A percentile compares a stretch with the other conserved stretches of the same genome.
phyloP scores from a whole-genome alignment of 352 stramenopile species.

The Thraustotheca clavata region DNA sequence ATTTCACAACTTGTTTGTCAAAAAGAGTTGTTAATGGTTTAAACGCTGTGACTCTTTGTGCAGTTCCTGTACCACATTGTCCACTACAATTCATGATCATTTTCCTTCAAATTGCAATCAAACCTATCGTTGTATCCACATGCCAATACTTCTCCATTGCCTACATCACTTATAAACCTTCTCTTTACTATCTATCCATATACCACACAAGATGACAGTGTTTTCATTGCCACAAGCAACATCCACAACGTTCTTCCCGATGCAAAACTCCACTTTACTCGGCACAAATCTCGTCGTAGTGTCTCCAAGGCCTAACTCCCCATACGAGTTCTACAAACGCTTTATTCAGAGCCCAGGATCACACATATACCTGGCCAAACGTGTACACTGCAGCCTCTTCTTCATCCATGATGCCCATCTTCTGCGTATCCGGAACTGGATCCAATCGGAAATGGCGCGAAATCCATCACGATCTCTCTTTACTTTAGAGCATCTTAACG shows the following conservation, averaged over 20 bases:
- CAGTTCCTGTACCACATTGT: slow-evolving; percentile 84
- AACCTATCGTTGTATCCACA: slow-evolving; percentile 91
- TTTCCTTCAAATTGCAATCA: neutral
- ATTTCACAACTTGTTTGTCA: slow-evolving; percentile 47
- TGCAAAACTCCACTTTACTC: slow-evolving; percentile 33
- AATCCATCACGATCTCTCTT: no score
- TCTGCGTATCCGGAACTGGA: no score
- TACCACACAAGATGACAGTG: slow-evolving; percentile 74
- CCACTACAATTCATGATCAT: slow-evolving; percentile 39
- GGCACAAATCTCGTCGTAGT: slow-evolving; percentile 51
- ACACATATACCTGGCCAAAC: slow-evolving; percentile 30
- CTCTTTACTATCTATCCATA: neutral
- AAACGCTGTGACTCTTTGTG: slow-evolving; percentile 53
- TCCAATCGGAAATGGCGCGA: no score
- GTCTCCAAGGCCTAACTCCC: slow-evolving; percentile 86
- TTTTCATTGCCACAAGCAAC: slow-evolving; percentile 88
- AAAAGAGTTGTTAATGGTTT: slow-evolving; percentile 39
- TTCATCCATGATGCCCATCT: neutral
- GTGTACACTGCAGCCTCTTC: slow-evolving; percentile 36
- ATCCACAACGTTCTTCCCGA: slow-evolving; percentile 49
- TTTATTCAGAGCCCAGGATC: neutral
- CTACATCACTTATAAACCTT: slow-evolving; percentile 14
- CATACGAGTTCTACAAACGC: slow-evolving; percentile 81
- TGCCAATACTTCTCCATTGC: slow-evolving; percentile 73
- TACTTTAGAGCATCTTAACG: no score